Conservation (phyloP, 179 eudicot genomes). For the Carnegiea gigantea region DNA sequence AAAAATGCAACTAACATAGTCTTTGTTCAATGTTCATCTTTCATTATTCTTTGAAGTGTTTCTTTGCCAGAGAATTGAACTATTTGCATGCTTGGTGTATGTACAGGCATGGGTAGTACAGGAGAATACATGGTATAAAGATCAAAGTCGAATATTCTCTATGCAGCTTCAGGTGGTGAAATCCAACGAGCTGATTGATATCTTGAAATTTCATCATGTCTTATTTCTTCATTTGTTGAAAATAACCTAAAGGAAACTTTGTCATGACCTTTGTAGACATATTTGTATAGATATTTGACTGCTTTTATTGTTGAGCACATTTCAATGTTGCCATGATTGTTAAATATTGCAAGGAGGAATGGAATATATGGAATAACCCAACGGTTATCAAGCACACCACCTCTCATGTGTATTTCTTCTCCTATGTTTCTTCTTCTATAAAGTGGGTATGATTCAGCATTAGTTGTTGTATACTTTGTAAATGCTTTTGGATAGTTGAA, state of each 20-base stretch:
- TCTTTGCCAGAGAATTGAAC: too few species aligned
- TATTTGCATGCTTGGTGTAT: too few species aligned
- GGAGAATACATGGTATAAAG: background rate
- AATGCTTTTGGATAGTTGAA: too few species aligned
- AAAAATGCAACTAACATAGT: too few species aligned
- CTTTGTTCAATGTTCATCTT: too few species aligned
- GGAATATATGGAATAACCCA: conserved; percentile 34
- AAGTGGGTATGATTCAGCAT: too few species aligned
- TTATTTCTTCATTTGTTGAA: background rate
- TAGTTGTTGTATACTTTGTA: too few species aligned
- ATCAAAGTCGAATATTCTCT: background rate
- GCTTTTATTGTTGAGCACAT: conserved; percentile 10
- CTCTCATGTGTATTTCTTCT: too few species aligned
- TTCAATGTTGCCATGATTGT: conserved; percentile 28
- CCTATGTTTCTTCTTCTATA: too few species aligned
- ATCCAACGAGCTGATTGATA: background rate
- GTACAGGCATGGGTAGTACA: too few species aligned
- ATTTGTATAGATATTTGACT: conserved; percentile 24
- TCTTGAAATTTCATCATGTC: background rate
- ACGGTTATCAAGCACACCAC: background rate
- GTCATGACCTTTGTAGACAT: conserved; percentile 18
- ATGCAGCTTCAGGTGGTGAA: background rate
- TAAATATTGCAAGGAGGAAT: background rate
- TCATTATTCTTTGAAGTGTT: too few species aligned
- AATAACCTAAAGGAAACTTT: background rate